phyloP scores from a whole-genome alignment of 2,329 filamentous ascomycete genomes.

The Stachybotrys chartarum region DNA sequence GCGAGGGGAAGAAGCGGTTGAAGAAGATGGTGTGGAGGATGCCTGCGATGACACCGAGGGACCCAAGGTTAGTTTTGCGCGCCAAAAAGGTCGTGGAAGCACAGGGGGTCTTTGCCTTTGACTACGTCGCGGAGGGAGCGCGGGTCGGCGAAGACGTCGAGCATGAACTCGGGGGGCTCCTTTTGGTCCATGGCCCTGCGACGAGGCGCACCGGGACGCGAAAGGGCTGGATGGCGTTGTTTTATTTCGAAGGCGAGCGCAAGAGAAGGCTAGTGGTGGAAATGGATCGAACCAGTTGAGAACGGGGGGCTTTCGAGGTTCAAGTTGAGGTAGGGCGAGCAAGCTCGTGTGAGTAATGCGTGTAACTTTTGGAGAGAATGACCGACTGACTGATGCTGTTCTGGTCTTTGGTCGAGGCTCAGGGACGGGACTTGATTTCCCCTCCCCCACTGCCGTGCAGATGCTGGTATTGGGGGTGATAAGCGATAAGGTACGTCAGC shows the following conservation, averaged over 20 bases:
- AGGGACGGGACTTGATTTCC: not conserved
- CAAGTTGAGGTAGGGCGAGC: too few species aligned
- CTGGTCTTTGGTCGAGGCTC: not conserved
- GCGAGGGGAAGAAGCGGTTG: constrained; percentile 89
- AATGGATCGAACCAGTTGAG: too few species aligned
- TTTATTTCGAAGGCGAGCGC: too few species aligned
- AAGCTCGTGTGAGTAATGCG: too few species aligned
- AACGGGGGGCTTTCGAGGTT: too few species aligned
- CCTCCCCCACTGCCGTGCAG: not conserved
- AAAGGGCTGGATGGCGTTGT: not conserved
- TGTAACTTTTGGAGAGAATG: too few species aligned
- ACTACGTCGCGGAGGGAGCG: constrained; percentile 86
- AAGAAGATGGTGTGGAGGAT: constrained; percentile 98
- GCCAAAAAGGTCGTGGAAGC: constrained; percentile 4
- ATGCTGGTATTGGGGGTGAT: not conserved
- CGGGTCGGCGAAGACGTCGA: constrained; percentile 91
- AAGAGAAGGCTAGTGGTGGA: too few species aligned
- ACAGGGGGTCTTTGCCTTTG: constrained; percentile 54
- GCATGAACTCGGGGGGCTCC: constrained; percentile 75
- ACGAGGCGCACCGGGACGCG: not conserved
- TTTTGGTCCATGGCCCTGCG: constrained; percentile 37
- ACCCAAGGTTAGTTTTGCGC: not conserved
- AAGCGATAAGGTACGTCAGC: not conserved
- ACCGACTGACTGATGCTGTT: not conserved
- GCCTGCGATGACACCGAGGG: constrained; percentile 43